phyloP scores from a whole-genome alignment of 1,284 basidiomycete genomes.

The Ceratobasidium theobromae region DNA sequence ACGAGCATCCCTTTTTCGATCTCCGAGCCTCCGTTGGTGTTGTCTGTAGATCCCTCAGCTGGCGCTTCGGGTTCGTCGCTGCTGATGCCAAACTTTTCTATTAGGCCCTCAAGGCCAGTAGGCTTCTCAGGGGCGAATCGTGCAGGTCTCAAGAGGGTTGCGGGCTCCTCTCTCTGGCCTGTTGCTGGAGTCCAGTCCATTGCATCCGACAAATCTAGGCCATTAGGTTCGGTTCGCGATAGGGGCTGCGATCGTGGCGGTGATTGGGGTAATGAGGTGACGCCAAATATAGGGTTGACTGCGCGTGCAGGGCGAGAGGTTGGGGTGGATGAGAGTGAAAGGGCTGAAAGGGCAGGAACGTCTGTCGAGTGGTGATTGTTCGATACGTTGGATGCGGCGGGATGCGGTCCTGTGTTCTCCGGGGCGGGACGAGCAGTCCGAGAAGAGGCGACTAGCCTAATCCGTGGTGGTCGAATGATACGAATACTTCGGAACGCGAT shows the following conservation, averaged over 20 bases:
- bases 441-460: constrained; percentile 13
- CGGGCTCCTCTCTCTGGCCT: constrained; percentile 44
- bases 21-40: neutral
- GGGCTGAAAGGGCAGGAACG: constrained; percentile 9
- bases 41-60: neutral
- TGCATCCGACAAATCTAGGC: constrained; percentile 45
- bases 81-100: constrained; percentile 46
- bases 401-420: no score
- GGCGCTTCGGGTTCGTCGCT: neutral
- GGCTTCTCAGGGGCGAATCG: constrained; percentile 73
- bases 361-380: neutral
- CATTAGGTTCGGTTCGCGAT: constrained; percentile 36
- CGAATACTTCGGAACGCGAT: constrained; percentile 2
- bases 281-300: constrained; percentile 22
- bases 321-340: constrained; percentile 7
- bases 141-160: constrained; percentile 60
- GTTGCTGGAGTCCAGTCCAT: constrained; percentile 66
- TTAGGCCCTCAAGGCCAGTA: constrained; percentile 72
- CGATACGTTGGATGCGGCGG: neutral
- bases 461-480: constrained; percentile 16
- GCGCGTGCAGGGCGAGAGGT: constrained; percentile 5
- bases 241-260: constrained; percentile 39
- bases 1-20: constrained; percentile 8
- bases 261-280: constrained; percentile 18
- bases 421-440: neutral